These are phyloP conservation scores for Abelmoschus esculentus DNA, from an alignment of 345 rosid species.

Conservation along the genomic window DNA sequence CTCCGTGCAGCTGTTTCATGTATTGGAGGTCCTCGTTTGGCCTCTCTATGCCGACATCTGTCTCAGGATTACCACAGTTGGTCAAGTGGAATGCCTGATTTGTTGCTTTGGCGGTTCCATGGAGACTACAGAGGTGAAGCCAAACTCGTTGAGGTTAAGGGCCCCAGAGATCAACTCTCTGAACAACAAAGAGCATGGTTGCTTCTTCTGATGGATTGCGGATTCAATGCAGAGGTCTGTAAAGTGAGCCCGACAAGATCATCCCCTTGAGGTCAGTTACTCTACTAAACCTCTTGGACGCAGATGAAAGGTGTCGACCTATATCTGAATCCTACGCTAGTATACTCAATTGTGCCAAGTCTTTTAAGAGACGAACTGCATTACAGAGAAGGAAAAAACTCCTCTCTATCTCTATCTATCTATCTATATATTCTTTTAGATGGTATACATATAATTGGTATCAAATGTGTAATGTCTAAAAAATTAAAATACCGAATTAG, in stretches of 20 bases:
- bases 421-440: too few species aligned
- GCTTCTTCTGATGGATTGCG: conserved; percentile 70
- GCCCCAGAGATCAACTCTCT: conserved; percentile 72
- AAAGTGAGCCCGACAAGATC: conserved; percentile 42
- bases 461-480: too few species aligned
- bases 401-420: too few species aligned
- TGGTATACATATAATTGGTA: too few species aligned
- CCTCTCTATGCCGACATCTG: conserved; percentile 58
- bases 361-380: background rate
- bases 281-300: background rate
- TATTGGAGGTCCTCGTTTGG: conserved; percentile 64
- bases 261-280: conserved; percentile 6
- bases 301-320: background rate
- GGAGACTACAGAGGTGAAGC: conserved; percentile 80
- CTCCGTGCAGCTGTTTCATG: conserved; percentile 83
- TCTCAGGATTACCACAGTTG: conserved; percentile 81
- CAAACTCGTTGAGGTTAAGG: conserved; percentile 92
- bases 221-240: conserved; percentile 76
- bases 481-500: too few species aligned
- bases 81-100: conserved; percentile 98
- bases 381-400: too few species aligned
- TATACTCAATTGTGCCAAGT: background rate
- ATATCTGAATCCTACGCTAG: background rate
- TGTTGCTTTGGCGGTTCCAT: conserved; percentile 78
- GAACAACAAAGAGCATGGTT: conserved; percentile 94